Percentiles rank a stretch among this genome's conserved stretches.
phyloP scores from a whole-genome alignment of 257 asterid genomes.

The Cruciata laevipes region DNA sequence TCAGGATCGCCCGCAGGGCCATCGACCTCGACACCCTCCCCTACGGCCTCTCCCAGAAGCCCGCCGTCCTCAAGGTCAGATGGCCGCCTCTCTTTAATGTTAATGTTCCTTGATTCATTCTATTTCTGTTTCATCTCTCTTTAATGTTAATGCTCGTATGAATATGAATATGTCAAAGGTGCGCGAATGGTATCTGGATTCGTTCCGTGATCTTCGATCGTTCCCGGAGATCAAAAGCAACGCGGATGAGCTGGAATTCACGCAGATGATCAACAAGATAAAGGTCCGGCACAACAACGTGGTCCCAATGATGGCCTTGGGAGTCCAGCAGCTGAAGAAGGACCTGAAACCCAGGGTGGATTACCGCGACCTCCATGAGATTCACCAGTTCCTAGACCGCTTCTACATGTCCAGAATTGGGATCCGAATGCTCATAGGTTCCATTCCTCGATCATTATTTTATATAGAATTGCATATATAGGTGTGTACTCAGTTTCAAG shows the following conservation, averaged over 20 bases:
- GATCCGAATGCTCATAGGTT: conserved; percentile 95
- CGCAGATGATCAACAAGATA: conserved; percentile 77
- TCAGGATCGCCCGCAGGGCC: conserved; percentile 83
- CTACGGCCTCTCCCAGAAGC: conserved; percentile 63
- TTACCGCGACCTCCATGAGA: conserved; percentile 59
- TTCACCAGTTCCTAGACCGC: conserved; percentile 82
- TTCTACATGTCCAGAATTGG: conserved; percentile 94
- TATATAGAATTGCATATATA: too few species aligned
- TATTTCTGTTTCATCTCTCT: too few species aligned
- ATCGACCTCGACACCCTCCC: conserved; percentile 81
- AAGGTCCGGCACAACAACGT: conserved; percentile 96
- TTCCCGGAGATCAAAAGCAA: conserved; percentile 59
- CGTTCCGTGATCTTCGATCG: conserved; percentile 84
- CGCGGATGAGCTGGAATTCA: conserved; percentile 63
- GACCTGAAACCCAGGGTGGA: conserved; percentile 48
- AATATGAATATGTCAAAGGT: too few species aligned
- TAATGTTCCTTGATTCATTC: neutral
- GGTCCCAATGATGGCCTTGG: conserved; percentile 96
- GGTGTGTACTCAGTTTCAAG: too few species aligned
- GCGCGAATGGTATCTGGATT: conserved; percentile 92
- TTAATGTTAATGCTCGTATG: too few species aligned
- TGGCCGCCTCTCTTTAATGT: too few species aligned
- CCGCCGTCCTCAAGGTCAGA: conserved; percentile 79
- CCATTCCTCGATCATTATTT: too few species aligned
- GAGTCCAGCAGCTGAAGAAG: conserved; percentile 87